Conservation (phyloP, 139 green algal species). For the Closterium sp. region DNA sequence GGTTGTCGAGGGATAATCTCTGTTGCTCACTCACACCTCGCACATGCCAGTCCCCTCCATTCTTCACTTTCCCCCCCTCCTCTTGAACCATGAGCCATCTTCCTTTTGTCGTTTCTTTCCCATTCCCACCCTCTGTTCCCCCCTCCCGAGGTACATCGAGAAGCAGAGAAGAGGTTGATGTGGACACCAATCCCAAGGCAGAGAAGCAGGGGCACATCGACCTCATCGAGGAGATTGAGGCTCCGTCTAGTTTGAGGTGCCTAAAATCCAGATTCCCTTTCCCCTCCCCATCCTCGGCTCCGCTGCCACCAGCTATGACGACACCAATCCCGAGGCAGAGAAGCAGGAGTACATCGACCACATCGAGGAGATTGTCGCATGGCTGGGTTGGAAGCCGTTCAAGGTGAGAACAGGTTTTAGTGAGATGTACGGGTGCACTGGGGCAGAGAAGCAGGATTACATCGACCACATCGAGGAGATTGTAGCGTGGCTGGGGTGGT, state of each 20-base stretch:
- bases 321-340: slow-evolving; percentile 98
- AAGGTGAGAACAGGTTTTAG: slow-evolving; percentile 66
- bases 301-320: slow-evolving; percentile 70
- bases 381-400: slow-evolving; percentile 91
- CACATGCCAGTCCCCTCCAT: not conserved
- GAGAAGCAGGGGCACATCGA: slow-evolving; percentile 99
- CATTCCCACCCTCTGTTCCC: too few species aligned
- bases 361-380: slow-evolving; percentile 92
- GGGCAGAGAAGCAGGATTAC: slow-evolving; percentile 98
- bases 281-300: too few species aligned
- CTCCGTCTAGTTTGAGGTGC: not conserved
- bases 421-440: slow-evolving; percentile 40
- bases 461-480: slow-evolving; percentile 98
- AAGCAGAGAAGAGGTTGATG: too few species aligned
- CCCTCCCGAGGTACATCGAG: too few species aligned
- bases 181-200: slow-evolving; percentile 98
- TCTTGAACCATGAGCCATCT: not conserved
- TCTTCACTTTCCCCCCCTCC: too few species aligned
- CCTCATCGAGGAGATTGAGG: not conserved
- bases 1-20: too few species aligned
- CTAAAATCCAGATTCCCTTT: not conserved
- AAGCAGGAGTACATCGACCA: slow-evolving; percentile 98
- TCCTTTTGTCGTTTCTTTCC: too few species aligned
- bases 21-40: too few species aligned
- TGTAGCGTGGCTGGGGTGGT: slow-evolving; percentile 91